These are phyloP conservation scores for Colletotrichum zoysiae DNA, from an alignment of 2,329 filamentous ascomycete genomes.

Conservation along the genomic window DNA sequence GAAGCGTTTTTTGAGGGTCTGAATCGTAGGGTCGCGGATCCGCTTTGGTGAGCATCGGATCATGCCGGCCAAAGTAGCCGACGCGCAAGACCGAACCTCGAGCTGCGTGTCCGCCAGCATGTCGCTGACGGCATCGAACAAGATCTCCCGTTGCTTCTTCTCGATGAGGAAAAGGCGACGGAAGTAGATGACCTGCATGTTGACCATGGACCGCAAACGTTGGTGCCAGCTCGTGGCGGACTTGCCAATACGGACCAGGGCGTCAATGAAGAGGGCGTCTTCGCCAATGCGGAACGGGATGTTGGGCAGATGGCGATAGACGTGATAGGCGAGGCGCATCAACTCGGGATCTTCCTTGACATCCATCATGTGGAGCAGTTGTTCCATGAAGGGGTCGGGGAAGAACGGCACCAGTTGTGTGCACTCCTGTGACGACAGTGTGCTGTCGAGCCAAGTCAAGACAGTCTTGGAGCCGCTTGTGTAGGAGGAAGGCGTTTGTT, in stretches of 20 bases:
- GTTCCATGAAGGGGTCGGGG: conserved; percentile 87
- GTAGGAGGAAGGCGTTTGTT: conserved; percentile 94
- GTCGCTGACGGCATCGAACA: conserved; percentile 93
- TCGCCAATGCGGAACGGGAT: conserved; percentile 91
- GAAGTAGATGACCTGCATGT: conserved; percentile 99
- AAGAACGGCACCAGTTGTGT: conserved; percentile 93
- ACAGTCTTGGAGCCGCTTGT: conserved; percentile 97
- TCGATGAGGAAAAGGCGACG: conserved; percentile 91
- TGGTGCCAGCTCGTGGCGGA: conserved; percentile 94
- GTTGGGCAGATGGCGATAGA: conserved; percentile 96
- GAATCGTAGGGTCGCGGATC: conserved; percentile 83
- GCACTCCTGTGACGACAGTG: conserved; percentile 92
- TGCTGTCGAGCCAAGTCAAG: conserved; percentile 92
- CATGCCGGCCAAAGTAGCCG: conserved; percentile 95
- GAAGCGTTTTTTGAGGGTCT: conserved; percentile 82
- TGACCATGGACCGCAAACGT: conserved; percentile 91
- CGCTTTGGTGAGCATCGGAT: conserved; percentile 90
- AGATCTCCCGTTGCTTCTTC: conserved; percentile 77
- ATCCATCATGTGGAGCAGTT: conserved; percentile 99
- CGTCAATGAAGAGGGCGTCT: conserved; percentile 85
- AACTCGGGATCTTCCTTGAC: conserved; percentile 98
- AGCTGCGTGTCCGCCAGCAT: conserved; percentile 95
- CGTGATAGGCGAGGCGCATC: conserved; percentile 93
- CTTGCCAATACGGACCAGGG: conserved; percentile 88
- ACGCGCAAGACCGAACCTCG: conserved; percentile 94